Percentiles rank a stretch among this genome's conserved stretches.
Conservation (phyloP, 352 stramenopile genomes). For the Pythium utonaiense region DNA sequence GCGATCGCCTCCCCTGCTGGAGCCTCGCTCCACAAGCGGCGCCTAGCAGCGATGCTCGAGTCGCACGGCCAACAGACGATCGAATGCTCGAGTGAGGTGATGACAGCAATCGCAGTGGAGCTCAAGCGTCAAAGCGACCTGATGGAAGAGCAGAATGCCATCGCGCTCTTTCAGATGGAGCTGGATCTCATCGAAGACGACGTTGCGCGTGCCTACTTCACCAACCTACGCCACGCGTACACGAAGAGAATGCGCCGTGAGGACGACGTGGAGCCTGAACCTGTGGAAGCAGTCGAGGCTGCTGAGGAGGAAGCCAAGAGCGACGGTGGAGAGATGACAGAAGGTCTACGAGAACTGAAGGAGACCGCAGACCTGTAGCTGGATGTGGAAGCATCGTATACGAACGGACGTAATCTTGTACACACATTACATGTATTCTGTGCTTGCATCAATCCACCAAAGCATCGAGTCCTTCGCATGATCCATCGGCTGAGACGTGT, state of each 20-base stretch:
- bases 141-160: slow-evolving; percentile 72
- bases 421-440: no score
- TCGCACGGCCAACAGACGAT: slow-evolving; percentile 5
- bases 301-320: background rate
- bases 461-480: background rate
- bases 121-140: slow-evolving; percentile 60
- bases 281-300: background rate
- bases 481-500: no score
- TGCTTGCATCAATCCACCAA: background rate
- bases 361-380: slow-evolving; percentile 11
- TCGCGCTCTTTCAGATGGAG: slow-evolving; percentile 57
- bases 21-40: slow-evolving; percentile 17
- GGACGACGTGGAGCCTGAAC: background rate
- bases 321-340: background rate
- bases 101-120: slow-evolving; percentile 41
- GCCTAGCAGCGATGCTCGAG: slow-evolving; percentile 23
- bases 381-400: no score
- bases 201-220: slow-evolving; percentile 42
- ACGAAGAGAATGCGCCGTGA: slow-evolving; percentile 42
- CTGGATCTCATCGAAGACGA: slow-evolving; percentile 43
- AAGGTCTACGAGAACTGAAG: slow-evolving; percentile 3
- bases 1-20: slow-evolving; percentile 7
- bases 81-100: slow-evolving; percentile 29
- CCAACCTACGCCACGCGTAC: slow-evolving; percentile 44
- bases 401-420: background rate